Conservation (phyloP, 2,329 filamentous ascomycete genomes). For the Talaromyces sp. region DNA sequence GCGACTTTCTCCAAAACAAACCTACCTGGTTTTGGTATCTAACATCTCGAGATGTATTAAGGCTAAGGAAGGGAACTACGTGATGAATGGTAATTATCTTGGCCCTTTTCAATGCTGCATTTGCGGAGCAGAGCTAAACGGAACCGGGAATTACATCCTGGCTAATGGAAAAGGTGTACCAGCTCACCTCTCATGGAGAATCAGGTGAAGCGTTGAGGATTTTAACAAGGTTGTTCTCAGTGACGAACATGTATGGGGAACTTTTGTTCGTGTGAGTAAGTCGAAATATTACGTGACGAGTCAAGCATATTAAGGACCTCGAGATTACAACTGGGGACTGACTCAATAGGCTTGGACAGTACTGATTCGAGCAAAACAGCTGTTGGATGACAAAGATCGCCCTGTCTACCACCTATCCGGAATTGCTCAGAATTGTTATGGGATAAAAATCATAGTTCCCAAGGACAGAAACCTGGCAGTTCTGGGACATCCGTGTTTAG, state of each 20-base stretch:
- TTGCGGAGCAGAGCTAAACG: not conserved
- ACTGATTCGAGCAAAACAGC: too few species aligned
- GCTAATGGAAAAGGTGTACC: constrained; percentile 9
- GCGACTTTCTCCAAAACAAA: not conserved
- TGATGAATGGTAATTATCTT: not conserved
- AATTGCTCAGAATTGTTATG: not conserved
- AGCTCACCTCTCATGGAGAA: not conserved
- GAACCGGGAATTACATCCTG: not conserved
- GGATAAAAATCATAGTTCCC: not conserved
- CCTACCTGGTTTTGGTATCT: not conserved
- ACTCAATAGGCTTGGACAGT: not conserved
- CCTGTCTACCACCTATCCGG: constrained; percentile 13
- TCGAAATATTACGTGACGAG: not conserved
- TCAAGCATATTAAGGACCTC: not conserved
- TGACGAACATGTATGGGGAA: constrained; percentile 11
- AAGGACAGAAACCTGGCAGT: constrained; percentile 11
- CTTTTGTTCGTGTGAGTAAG: constrained; percentile 14
- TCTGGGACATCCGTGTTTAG: not conserved
- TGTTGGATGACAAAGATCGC: constrained; percentile 3
- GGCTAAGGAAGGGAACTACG: not conserved
- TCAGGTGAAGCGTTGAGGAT: constrained; percentile 9
- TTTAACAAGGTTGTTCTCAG: constrained; percentile 11
- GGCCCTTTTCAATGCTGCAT: not conserved
- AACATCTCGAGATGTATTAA: not conserved
- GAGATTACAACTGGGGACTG: not conserved